Percentiles rank a stretch among this genome's conserved stretches.
Conservation (phyloP, 805 yeast genomes). For the Kodamaea hsintzibuensis region DNA sequence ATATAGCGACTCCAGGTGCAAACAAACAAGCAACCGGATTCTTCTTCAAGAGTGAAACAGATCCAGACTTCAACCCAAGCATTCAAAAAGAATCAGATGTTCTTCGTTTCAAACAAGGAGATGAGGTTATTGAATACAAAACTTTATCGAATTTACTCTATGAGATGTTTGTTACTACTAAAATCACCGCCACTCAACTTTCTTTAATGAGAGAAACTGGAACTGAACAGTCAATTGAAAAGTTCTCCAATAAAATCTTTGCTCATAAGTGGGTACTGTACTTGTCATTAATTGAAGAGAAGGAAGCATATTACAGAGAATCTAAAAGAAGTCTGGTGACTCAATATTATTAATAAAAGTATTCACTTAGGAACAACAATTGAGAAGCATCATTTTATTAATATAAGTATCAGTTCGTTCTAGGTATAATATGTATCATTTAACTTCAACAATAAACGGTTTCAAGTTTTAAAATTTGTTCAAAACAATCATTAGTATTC, state of each 20-base stretch:
- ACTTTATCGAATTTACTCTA: constrained; percentile 51
- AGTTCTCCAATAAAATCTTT: constrained; percentile 65
- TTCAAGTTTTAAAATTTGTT: too few species aligned
- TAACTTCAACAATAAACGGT: too few species aligned
- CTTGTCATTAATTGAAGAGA: constrained; percentile 16
- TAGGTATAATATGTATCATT: too few species aligned
- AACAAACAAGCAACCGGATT: constrained; percentile 59
- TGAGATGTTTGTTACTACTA: constrained; percentile 39
- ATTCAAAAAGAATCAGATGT: background rate
- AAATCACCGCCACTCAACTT: constrained; percentile 33
- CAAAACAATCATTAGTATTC: too few species aligned
- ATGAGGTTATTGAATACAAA: constrained; percentile 34
- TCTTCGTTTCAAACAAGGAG: constrained; percentile 9
- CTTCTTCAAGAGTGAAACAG: constrained; percentile 68
- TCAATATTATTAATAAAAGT: constrained; percentile 1
- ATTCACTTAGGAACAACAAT: too few species aligned
- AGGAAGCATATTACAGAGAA: constrained; percentile 31
- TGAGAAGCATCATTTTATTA: too few species aligned
- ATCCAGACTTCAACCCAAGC: constrained; percentile 60
- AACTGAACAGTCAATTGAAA: constrained; percentile 41
- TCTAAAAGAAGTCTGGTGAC: constrained; percentile 11
- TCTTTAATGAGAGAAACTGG: constrained; percentile 48
- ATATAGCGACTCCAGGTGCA: constrained; percentile 56
- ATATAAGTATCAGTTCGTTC: too few species aligned
- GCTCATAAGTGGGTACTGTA: constrained; percentile 50